phyloP scores from a whole-genome alignment of 352 stramenopile genomes.

The Phytopythium ostracodes region DNA sequence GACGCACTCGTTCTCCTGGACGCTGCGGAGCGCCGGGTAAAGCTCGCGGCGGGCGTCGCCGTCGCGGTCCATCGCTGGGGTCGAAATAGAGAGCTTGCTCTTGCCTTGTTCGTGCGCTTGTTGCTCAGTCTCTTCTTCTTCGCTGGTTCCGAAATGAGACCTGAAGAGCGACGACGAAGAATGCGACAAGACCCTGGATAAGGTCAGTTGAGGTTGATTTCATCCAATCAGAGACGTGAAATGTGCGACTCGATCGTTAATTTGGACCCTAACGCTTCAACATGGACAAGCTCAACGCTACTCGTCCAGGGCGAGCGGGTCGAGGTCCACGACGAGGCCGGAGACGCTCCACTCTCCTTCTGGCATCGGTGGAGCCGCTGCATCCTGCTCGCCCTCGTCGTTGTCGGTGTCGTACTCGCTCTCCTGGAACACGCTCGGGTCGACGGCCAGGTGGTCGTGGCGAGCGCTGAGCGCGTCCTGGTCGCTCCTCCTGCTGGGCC shows the following conservation, averaged over 20 bases:
- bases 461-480: background rate
- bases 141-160: background rate
- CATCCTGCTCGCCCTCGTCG: background rate
- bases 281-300: background rate
- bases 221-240: background rate
- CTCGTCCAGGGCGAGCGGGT: background rate
- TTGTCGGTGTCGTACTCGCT: constrained; percentile 2
- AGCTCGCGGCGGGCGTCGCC: background rate
- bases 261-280: background rate
- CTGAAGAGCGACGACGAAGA: background rate
- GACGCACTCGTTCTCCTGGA: constrained; percentile 1
- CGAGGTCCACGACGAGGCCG: background rate
- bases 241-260: background rate
- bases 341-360: background rate
- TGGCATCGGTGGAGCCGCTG: too few relatives aligned
- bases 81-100: too few relatives aligned
- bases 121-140: background rate
- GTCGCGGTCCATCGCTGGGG: constrained; percentile 1
- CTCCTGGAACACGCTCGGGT: constrained; percentile 7
- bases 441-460: constrained; percentile 2
- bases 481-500: background rate
- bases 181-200: background rate
- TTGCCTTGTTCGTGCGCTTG: background rate
- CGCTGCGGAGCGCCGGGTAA: constrained; percentile 5
- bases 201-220: background rate